A percentile compares a stretch with the other conserved stretches of the same genome.
These are phyloP conservation scores for Backusella luteola DNA, from an alignment of 192 early-diverging fungal species.

Conservation along the genomic window DNA sequence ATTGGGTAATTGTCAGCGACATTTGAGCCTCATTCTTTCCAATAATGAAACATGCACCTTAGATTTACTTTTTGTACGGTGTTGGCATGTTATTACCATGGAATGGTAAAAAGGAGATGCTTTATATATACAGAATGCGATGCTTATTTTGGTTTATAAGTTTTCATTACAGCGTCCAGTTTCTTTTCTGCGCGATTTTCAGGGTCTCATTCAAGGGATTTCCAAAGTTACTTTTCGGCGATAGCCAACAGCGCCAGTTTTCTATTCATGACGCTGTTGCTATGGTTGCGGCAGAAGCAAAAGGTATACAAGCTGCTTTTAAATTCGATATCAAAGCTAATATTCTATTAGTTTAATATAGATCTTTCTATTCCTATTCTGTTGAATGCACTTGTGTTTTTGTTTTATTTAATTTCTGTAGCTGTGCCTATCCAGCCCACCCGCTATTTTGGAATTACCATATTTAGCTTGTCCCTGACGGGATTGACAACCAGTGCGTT, in stretches of 20 bases:
- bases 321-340: background rate
- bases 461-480: slow-evolving; percentile 52
- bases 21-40: background rate
- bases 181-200: slow-evolving; percentile 66
- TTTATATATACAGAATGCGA: background rate
- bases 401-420: slow-evolving; percentile 48
- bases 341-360: background rate
- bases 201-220: slow-evolving; percentile 55
- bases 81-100: slow-evolving; percentile 73
- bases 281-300: slow-evolving; percentile 49
- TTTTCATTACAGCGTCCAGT: slow-evolving; percentile 75
- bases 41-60: background rate
- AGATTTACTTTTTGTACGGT: slow-evolving; percentile 70
- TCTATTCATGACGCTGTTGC: slow-evolving; percentile 46
- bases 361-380: slow-evolving; percentile 39
- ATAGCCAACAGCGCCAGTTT: slow-evolving; percentile 62
- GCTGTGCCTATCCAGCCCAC: slow-evolving; percentile 42
- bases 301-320: background rate
- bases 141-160: slow-evolving; percentile 14
- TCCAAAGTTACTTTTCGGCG: slow-evolving; percentile 76
- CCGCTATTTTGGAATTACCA: slow-evolving; percentile 59
- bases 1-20: background rate
- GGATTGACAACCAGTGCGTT: slow-evolving; percentile 63
- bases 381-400: slow-evolving; percentile 53
- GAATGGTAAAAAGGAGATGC: slow-evolving; percentile 52